Percentiles rank a stretch among this genome's conserved stretches.
Evolutionary conservation across 176 grass and related monocot species (phyloP).

Genomic region (Pontederia paniculata): DNA sequence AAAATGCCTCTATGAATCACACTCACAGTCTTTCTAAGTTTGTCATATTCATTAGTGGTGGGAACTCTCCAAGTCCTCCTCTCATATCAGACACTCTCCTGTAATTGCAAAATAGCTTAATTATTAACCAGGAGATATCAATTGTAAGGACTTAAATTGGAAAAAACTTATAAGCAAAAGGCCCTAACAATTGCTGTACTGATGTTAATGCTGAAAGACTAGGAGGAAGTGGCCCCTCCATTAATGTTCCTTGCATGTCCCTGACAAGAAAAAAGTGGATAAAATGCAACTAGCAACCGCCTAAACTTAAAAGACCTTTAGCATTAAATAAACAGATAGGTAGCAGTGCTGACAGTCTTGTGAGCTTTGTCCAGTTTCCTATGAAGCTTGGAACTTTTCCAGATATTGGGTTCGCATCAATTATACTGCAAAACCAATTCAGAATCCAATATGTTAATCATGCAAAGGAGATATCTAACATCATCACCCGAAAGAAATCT

Average conservation of each 20-base stretch:
- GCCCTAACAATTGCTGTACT: background rate
- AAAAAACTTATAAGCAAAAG: background rate
- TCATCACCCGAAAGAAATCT: too few relatives aligned
- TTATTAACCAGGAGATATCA: background rate
- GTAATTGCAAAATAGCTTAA: background rate
- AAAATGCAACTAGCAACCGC: too few relatives aligned
- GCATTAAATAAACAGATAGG: background rate
- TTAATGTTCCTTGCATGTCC: conserved; percentile 16
- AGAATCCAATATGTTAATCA: too few relatives aligned
- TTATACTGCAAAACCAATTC: background rate
- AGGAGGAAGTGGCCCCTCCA: conserved; percentile 14
- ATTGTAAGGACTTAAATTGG: background rate
- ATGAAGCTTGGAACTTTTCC: conserved; percentile 20
- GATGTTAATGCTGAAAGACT: background rate
- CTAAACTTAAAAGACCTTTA: background rate
- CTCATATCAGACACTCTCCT: conserved; percentile 12
- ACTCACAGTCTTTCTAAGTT: conserved; percentile 1
- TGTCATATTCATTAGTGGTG: conserved; percentile 6
- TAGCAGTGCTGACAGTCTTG: background rate
- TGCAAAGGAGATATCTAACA: background rate
- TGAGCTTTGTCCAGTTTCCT: conserved; percentile 12
- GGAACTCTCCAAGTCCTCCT: background rate
- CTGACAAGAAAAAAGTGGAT: background rate
- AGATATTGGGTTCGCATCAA: conserved; percentile 14
- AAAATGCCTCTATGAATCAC: background rate